Percentiles rank a stretch among this genome's conserved stretches.
These are phyloP conservation scores for Galerina marginata DNA, from an alignment of 768 basidiomycete genomes.

Conservation along the genomic window DNA sequence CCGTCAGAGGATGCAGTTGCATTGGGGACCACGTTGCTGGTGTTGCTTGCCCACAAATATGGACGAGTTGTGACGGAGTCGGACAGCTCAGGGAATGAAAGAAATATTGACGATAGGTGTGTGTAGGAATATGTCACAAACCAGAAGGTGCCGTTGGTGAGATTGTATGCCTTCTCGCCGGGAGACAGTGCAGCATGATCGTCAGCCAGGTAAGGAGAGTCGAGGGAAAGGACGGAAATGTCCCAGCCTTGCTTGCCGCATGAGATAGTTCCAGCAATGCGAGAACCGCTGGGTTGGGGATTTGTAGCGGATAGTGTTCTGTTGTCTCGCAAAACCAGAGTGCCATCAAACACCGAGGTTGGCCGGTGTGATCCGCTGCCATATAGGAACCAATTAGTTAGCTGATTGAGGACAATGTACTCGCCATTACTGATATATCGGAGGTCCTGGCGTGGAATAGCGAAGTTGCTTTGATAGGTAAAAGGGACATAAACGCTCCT, in stretches of 20 bases:
- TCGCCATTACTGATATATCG: background rate
- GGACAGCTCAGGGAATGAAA: background rate
- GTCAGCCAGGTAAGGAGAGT: background rate
- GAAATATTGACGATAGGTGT: background rate
- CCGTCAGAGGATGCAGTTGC: background rate
- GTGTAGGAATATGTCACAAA: background rate
- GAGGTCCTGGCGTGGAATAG: background rate
- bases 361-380: background rate
- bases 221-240: background rate
- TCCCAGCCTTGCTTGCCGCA: background rate
- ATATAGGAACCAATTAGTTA: background rate
- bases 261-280: background rate
- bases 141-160: background rate
- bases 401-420: background rate
- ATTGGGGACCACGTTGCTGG: background rate
- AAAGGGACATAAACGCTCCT: background rate
- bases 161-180: background rate
- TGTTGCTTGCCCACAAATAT: constrained; percentile 6
- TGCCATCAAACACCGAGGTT: background rate
- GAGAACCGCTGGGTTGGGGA: background rate
- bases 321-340: constrained; percentile 1
- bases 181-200: background rate
- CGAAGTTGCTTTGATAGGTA: background rate
- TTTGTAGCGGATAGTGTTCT: background rate
- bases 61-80: background rate